A percentile compares a stretch with the other conserved stretches of the same genome.
phyloP scores from a whole-genome alignment of 169 alveolate species.

The Plasmodium gaboni region DNA sequence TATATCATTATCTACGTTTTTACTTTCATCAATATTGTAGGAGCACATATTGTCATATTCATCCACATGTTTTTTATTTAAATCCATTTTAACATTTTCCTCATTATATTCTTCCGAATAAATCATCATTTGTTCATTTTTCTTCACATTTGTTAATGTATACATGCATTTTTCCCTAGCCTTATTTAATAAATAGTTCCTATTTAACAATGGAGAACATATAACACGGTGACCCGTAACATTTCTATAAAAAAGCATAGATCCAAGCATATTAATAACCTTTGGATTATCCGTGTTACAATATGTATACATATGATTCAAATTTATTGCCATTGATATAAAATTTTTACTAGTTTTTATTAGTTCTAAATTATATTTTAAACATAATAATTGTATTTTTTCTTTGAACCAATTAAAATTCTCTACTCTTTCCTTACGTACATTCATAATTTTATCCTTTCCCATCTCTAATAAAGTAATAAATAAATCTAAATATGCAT shows the following conservation, averaged over 20 bases:
- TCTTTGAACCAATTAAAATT: conserved; percentile 48
- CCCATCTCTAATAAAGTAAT: conserved; percentile 71
- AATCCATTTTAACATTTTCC: neutral
- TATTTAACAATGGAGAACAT: conserved; percentile 55
- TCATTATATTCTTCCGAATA: neutral
- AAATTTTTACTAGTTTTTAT: conserved; percentile 60
- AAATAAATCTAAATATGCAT: conserved; percentile 72
- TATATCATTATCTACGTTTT: too few relatives aligned
- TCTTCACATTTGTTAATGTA: neutral
- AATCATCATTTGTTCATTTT: neutral
- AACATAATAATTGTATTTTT: conserved; percentile 7
- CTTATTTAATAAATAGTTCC: neutral
- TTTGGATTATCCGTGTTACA: conserved; percentile 29
- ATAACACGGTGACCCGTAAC: conserved; percentile 75
- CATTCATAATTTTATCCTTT: conserved; percentile 39
- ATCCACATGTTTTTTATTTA: neutral
- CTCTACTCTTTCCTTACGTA: conserved; percentile 55
- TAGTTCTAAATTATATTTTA: conserved; percentile 43
- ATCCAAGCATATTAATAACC: conserved; percentile 33
- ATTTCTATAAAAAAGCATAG: conserved; percentile 72
- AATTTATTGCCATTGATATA: conserved; percentile 71
- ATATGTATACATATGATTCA: conserved; percentile 31
- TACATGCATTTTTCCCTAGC: neutral
- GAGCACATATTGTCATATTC: too few relatives aligned
- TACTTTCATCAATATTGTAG: neutral